Conservation (phyloP, 768 basidiomycete species). For the Termitomyces sp. region DNA sequence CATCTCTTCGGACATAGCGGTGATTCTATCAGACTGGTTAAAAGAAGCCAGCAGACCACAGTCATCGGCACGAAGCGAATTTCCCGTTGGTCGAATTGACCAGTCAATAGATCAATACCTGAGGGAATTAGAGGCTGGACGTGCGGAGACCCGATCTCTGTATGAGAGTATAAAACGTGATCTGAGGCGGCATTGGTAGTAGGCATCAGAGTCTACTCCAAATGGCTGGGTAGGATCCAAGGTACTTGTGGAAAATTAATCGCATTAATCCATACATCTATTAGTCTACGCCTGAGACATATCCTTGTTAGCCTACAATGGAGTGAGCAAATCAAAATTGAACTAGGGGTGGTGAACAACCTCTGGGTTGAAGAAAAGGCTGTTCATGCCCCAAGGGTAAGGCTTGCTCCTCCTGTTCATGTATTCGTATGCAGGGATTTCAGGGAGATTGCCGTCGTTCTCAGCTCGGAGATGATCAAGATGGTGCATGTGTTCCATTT, state of each 20-base stretch:
- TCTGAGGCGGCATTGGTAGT: constrained; percentile 66
- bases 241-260: neutral
- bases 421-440: constrained; percentile 69
- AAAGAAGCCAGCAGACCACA: constrained; percentile 72
- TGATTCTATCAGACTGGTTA: constrained; percentile 78
- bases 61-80: constrained; percentile 56
- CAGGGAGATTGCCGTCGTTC: constrained; percentile 68
- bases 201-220: neutral
- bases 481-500: constrained; percentile 66
- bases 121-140: constrained; percentile 56
- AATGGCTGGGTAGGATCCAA: neutral
- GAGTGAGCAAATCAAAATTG: neutral
- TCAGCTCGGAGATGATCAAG: constrained; percentile 64
- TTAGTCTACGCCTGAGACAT: constrained; percentile 29
- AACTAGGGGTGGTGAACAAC: constrained; percentile 27
- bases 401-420: constrained; percentile 73
- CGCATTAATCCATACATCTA: neutral
- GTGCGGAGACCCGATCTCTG: constrained; percentile 52
- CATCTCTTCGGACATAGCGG: constrained; percentile 76
- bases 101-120: constrained; percentile 70
- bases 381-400: constrained; percentile 83
- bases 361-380: constrained; percentile 74
- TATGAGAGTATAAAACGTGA: constrained; percentile 73
- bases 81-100: constrained; percentile 78
- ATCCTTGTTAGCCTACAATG: constrained; percentile 58